phyloP scores from a whole-genome alignment of 345 rosid genomes.

The Rhodamnia argentea region DNA sequence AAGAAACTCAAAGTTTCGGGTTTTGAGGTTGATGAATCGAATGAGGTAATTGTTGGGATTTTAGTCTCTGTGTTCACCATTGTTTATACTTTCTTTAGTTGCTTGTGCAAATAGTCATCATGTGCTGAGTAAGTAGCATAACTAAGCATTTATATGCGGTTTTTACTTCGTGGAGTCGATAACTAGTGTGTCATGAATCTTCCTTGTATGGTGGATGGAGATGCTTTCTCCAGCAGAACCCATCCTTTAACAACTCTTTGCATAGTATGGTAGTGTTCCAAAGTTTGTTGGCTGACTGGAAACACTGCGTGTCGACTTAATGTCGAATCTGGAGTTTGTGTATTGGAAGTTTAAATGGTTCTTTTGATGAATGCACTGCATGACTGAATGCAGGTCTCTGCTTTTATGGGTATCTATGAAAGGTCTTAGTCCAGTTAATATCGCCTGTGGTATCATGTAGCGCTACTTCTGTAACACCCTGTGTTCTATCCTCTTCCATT shows the following conservation, averaged over 20 bases:
- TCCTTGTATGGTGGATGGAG: background rate
- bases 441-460: background rate
- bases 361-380: background rate
- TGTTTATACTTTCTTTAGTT: background rate
- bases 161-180: background rate
- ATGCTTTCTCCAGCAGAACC: background rate
- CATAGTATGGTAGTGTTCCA: background rate
- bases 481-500: background rate
- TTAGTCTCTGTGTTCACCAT: background rate
- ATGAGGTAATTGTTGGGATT: background rate
- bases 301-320: background rate
- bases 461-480: background rate
- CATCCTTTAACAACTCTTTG: background rate
- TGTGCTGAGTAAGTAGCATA: background rate
- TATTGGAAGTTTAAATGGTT: background rate
- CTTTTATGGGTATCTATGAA: background rate
- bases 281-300: background rate
- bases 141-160: background rate
- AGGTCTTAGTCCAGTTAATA: background rate
- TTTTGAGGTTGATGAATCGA: background rate
- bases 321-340: background rate
- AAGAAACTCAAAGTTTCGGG: constrained; percentile 12
- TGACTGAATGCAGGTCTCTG: background rate
- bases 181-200: background rate
- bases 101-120: background rate